phyloP scores from a whole-genome alignment of 2,329 filamentous ascomycete species.

The Leptodontidium sp. region DNA sequence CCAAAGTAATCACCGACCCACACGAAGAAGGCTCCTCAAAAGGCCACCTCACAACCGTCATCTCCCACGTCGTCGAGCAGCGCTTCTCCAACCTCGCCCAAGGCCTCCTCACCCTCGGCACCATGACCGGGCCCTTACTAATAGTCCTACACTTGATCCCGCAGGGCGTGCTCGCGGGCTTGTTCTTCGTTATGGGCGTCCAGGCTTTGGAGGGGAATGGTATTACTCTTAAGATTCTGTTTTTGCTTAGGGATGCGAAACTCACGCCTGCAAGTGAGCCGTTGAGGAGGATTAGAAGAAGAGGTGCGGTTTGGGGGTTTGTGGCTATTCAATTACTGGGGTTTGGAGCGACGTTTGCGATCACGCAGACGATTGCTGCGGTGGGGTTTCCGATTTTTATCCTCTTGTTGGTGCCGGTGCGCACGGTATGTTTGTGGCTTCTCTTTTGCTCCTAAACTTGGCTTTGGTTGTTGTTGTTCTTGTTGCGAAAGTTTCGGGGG shows the following conservation, averaged over 20 bases:
- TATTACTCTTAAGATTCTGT: constrained; percentile 78
- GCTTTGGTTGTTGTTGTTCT: not conserved
- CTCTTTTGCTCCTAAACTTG: too few species aligned
- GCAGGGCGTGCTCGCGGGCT: constrained; percentile 78
- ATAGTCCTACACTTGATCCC: constrained; percentile 80
- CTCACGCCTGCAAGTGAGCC: constrained; percentile 69
- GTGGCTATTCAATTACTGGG: constrained; percentile 72
- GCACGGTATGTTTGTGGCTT: constrained; percentile 25
- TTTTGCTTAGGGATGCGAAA: constrained; percentile 68
- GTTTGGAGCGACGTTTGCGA: constrained; percentile 81
- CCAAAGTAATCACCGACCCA: constrained; percentile 58
- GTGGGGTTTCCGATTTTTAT: constrained; percentile 72
- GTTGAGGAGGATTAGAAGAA: constrained; percentile 67
- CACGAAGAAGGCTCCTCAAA: constrained; percentile 64
- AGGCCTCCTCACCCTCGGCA: constrained; percentile 79
- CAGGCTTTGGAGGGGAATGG: constrained; percentile 81
- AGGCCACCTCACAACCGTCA: constrained; percentile 60
- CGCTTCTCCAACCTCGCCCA: constrained; percentile 81
- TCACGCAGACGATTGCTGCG: constrained; percentile 83
- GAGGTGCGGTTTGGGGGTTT: constrained; percentile 74
- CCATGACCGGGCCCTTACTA: constrained; percentile 79
- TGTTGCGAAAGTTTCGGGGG: not conserved
- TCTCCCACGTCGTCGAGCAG: constrained; percentile 77
- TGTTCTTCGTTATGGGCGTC: constrained; percentile 87
- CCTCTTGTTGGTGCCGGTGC: constrained; percentile 39